A percentile compares a stretch with the other conserved stretches of the same genome.
phyloP scores from a whole-genome alignment of 257 asterid species.

The Penstemon davidsonii region DNA sequence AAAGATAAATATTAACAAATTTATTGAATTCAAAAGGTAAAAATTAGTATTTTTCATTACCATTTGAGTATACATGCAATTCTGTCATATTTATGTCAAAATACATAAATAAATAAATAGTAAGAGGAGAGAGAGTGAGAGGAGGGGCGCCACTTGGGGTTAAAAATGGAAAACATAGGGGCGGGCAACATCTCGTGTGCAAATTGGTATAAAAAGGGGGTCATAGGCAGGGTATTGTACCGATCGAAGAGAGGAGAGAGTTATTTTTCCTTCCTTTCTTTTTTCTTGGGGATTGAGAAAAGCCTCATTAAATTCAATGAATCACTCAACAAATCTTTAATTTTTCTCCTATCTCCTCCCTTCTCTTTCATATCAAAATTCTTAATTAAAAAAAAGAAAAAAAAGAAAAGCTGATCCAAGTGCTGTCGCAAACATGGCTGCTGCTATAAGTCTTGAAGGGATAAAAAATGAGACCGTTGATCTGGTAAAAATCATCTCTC shows the following conservation, averaged over 20 bases:
- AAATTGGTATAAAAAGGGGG: conserved; percentile 35
- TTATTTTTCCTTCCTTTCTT: background rate
- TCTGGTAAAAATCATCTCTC: conserved; percentile 39
- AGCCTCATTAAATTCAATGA: conserved; percentile 29
- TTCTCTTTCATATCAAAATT: background rate
- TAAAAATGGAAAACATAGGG: conserved; percentile 11
- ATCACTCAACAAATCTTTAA: conserved; percentile 14
- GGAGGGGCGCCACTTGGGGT: background rate
- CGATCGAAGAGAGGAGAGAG: conserved; percentile 21
- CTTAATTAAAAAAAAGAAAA: background rate
- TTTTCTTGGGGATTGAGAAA: conserved; percentile 30
- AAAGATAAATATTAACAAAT: no score
- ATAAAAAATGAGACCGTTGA: conserved; percentile 86
- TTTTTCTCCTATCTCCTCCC: background rate
- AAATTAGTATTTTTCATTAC: no score
- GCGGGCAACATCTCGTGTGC: conserved; percentile 21
- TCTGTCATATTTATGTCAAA: no score
- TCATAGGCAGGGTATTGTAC: conserved; percentile 10
- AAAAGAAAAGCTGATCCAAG: conserved; percentile 19
- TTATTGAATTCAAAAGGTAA: no score
- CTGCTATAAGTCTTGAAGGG: conserved; percentile 61
- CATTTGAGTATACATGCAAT: no score
- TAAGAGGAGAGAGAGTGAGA: no score
- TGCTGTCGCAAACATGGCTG: conserved; percentile 32
- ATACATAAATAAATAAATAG: no score